Percentiles rank a stretch among this genome's conserved stretches.
These are phyloP conservation scores for Leccinum ochraceum DNA, from an alignment of 768 basidiomycete genomes.

Conservation along the genomic window DNA sequence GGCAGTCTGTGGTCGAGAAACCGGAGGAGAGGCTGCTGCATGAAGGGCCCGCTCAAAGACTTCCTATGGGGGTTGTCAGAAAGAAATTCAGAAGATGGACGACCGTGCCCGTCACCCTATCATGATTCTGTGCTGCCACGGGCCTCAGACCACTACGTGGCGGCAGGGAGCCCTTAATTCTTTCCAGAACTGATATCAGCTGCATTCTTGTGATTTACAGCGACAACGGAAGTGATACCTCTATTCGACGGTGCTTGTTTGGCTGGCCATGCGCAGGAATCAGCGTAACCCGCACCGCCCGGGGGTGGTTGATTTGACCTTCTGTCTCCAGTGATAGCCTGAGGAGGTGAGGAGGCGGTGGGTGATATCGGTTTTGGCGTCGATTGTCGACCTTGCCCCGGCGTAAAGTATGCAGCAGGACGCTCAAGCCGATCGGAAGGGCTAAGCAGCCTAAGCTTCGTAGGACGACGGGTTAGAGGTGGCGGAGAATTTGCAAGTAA, in stretches of 20 bases:
- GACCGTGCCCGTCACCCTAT: slow-evolving; percentile 12
- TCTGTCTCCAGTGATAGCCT: slow-evolving; percentile 10
- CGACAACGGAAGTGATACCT: slow-evolving; percentile 6
- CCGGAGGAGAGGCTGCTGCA: slow-evolving; percentile 1
- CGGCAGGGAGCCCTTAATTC: slow-evolving; percentile 36
- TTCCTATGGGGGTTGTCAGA: slow-evolving; percentile 9
- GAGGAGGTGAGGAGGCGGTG: slow-evolving; percentile 8
- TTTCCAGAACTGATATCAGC: slow-evolving; percentile 25
- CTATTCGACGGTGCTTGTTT: slow-evolving; percentile 7
- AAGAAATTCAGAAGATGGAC: slow-evolving; percentile 10
- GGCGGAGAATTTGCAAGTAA: slow-evolving; percentile 73
- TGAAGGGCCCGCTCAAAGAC: slow-evolving; percentile 13
- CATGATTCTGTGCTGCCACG: slow-evolving; percentile 18
- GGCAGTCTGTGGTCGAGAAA: slow-evolving; percentile 11
- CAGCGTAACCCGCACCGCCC: slow-evolving; percentile 13
- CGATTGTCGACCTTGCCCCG: slow-evolving; percentile 14
- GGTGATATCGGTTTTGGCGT: slow-evolving; percentile 15
- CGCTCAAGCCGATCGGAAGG: slow-evolving; percentile 54
- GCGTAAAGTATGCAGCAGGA: slow-evolving; percentile 23
- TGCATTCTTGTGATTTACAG: slow-evolving; percentile 26
- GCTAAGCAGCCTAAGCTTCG: slow-evolving; percentile 41
- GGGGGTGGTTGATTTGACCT: slow-evolving; percentile 8
- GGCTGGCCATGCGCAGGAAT: slow-evolving; percentile 24
- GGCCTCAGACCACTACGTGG: slow-evolving; percentile 22
- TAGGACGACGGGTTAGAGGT: slow-evolving; percentile 51